These are phyloP conservation scores for Ogataea methanolica DNA, from an alignment of 805 yeast species.

Conservation along the genomic window DNA sequence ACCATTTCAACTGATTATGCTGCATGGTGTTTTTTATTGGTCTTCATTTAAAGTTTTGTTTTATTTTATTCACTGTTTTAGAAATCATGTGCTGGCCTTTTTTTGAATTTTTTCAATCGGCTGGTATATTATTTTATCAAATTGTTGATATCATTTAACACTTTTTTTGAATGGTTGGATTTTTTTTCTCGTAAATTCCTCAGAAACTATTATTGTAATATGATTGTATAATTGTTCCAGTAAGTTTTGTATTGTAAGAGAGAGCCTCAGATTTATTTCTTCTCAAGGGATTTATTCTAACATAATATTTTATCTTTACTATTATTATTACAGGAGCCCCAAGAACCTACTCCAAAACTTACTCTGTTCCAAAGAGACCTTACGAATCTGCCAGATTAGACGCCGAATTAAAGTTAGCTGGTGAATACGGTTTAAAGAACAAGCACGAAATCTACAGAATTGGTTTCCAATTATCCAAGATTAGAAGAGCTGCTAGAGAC, in stretches of 20 bases:
- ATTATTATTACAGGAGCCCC: slow-evolving; percentile 71
- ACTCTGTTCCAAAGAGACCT: slow-evolving; percentile 99
- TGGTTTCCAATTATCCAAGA: slow-evolving; percentile 98
- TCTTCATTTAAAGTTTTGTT: no score
- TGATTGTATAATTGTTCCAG: not conserved
- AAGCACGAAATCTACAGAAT: slow-evolving; percentile 99
- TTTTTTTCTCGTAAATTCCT: no score
- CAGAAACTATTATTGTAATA: no score
- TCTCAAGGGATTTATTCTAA: slow-evolving; percentile 10
- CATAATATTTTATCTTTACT: slow-evolving; percentile 2
- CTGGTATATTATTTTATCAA: no score
- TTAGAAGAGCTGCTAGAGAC: slow-evolving; percentile 99
- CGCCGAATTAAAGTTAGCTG: slow-evolving; percentile 98
- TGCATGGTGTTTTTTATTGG: not conserved
- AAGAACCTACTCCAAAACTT: slow-evolving; percentile 99
- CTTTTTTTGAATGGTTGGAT: no score
- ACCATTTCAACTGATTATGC: not conserved
- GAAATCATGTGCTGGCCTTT: no score
- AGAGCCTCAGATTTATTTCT: not conserved
- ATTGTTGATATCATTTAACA: no score
- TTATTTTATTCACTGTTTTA: no score
- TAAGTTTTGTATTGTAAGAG: not conserved
- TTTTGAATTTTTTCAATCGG: no score
- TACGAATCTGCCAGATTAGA: slow-evolving; percentile 99
- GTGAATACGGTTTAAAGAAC: slow-evolving; percentile 99